Evolutionary conservation across 352 stramenopile species (phyloP), one percentile per base, ranked within the genome.

Genomic region (Globisporangium okanoganense): DNA sequence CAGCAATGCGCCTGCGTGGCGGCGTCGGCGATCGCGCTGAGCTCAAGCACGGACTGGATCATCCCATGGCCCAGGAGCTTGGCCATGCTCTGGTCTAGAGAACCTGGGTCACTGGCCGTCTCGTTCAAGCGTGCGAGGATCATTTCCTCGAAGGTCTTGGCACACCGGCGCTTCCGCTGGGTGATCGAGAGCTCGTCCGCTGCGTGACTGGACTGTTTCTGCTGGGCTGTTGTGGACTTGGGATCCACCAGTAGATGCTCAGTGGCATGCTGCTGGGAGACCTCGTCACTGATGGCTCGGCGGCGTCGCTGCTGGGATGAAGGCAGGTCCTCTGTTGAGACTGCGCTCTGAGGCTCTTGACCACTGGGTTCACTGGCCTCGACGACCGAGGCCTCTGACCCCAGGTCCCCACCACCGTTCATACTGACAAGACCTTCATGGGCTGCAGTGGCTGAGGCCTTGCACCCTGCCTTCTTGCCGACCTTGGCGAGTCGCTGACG

Each of bases 91-190:
- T 64, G 38, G 7, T 68, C 59, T 0, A 47, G 55, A 3, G 44
- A n/a, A 9, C 4, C 40, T 1, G 7, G 16, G 20, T 53, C 72
- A 55, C 56, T 53, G 18, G 29, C 25, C n/a, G 35, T 31, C 20
- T 64, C 49, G 14, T 61, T 63, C 31, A 87, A 40, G 7, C 79
- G 78, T 13, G 67, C 70, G 20, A 69, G 59, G 43, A 93, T 85
- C 79, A 93, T 91, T 20, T 87, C 72, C 57, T 89, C 81, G 58
- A 93, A 93, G 0, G 83, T 91, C 27, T 83, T 82, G 8, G 83
- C 83, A 33, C 83, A 93, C 7, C 79, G 74, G 1, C 83, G 77
- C 57, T 91, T 91, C 12, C 79, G 73, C 24, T 78, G 64, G 8
- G 85, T 58, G 47, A 76, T 76, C 22, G 71, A 56, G 14, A 50